phyloP scores from a whole-genome alignment of 345 rosid species.

The Gossypioides kirkii region DNA sequence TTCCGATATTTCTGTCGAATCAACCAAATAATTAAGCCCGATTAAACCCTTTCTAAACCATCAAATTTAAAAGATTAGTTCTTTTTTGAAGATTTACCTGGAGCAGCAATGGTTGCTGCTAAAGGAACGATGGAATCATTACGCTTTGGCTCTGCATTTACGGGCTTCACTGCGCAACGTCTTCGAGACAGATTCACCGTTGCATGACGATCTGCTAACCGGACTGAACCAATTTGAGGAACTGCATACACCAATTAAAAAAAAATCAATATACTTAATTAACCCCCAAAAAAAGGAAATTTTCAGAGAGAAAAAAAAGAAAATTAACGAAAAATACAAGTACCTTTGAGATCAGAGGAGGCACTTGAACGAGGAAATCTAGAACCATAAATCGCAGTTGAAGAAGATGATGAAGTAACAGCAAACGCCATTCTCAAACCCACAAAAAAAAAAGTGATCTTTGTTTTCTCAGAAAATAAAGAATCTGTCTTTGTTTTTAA shows the following conservation, averaged over 20 bases:
- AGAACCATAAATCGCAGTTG: conserved; percentile 35
- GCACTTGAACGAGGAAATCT: conserved; percentile 25
- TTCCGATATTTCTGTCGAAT: conserved; percentile 51
- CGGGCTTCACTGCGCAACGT: conserved; percentile 38
- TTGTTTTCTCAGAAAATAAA: background rate
- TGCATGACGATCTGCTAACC: conserved; percentile 35
- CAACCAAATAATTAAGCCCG: background rate
- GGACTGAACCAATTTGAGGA: conserved; percentile 49
- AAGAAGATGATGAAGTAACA: conserved; percentile 34
- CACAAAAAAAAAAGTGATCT: background rate
- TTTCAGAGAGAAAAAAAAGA: background rate
- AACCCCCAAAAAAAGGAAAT: background rate
- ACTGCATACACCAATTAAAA: conserved; percentile 28
- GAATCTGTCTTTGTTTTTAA: background rate
- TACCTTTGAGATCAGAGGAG: conserved; percentile 45
- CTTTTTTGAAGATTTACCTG: conserved; percentile 37
- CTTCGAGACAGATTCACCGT: conserved; percentile 38
- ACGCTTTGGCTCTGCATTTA: conserved; percentile 55
- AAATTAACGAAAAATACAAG: background rate
- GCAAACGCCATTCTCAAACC: conserved; percentile 36
- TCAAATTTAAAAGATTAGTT: no score
- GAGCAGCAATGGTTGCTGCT: conserved; percentile 52
- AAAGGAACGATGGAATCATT: conserved; percentile 43
- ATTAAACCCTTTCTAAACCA: background rate
- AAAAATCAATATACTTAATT: background rate